These are phyloP conservation scores for Narthecium ossifragum DNA, from an alignment of 106 monocot genomes.

Conservation along the genomic window DNA sequence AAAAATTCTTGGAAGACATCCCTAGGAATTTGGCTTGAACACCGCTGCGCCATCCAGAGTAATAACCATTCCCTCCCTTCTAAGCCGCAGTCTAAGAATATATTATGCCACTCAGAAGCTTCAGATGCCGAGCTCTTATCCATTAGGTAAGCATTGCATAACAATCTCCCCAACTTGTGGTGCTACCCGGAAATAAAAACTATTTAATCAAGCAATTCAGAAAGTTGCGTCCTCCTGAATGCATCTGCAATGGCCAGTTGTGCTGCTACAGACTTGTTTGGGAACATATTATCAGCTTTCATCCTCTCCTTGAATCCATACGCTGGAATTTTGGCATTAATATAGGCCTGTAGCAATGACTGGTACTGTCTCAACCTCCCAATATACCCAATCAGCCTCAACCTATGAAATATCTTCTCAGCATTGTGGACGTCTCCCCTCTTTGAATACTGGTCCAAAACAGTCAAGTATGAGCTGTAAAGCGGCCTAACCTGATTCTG, in stretches of 20 bases:
- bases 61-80: no score
- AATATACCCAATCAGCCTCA: constrained; percentile 33
- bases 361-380: constrained; percentile 32
- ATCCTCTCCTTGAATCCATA: constrained; percentile 85
- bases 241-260: constrained; percentile 34
- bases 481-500: constrained; percentile 32
- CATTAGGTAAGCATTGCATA: no score
- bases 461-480: constrained; percentile 31
- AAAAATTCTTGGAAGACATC: no score
- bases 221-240: constrained; percentile 41
- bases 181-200: no score
- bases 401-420: constrained; percentile 60
- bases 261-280: constrained; percentile 31
- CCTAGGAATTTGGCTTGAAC: no score
- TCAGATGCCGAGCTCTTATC: no score
- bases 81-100: no score
- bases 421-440: constrained; percentile 63
- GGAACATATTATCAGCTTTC: constrained; percentile 55
- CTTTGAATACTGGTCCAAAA: constrained; percentile 49
- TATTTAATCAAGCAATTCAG: constrained; percentile 43
- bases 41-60: no score
- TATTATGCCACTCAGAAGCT: no score
- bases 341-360: constrained; percentile 45
- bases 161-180: no score
- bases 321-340: constrained; percentile 45